Base-by-base conservation (phyloP, 441 rosid species). In the Pelargonium fulgidum region DNA sequence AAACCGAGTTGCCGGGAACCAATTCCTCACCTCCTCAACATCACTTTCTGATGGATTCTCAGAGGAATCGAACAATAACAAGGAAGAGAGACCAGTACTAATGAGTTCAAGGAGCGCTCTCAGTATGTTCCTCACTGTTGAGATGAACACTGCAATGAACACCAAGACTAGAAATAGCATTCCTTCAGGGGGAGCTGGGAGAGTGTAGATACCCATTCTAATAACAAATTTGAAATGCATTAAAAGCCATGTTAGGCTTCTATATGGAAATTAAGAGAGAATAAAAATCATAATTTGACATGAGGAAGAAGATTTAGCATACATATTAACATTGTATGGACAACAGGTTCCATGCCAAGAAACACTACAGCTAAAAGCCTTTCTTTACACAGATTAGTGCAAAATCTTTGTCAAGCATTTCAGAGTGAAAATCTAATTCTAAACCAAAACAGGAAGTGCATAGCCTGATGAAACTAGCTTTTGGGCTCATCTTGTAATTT, bases 361-460 rank as follows among this genome's bases (percentile, higher is more conserved):
- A 33, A 33, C 39, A 52, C 59, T 52, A 52, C 16, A 6, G 59
- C 16, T 50, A 5, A n/a, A 17, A 2, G 36, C 36, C 3, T 29
- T 29, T 29, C 36, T 29, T 29, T 29, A 29, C 36, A 29, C 36
- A 29, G 36, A 29, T 29, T 29, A 29, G 36, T 1, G 36, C 1
- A 29, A 29, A 29, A 29, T 0, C 39, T 33, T 33, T 33, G 8
- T n/a, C 20, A 52, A 52, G 2, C 14, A 52, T 16, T 52, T 52
- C 59, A 52, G 59, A 4, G 59, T 52, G 16, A 52, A n/a, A n/a
- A 52, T 52, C 59, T 52, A 52, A 52, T n/a, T n/a, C n/a, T n/a
- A n/a, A n/a, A 52, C 59, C 19, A 52, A n/a, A 52, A 52, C 59
- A n/a, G 59, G 8, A 52, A 52, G 59, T n/a, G 19, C 17, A 5